Evolutionary conservation across 2,329 filamentous ascomycete genomes (phyloP), one percentile per base, ranked within the genome.

Genomic region (Hortaea werneckii): DNA sequence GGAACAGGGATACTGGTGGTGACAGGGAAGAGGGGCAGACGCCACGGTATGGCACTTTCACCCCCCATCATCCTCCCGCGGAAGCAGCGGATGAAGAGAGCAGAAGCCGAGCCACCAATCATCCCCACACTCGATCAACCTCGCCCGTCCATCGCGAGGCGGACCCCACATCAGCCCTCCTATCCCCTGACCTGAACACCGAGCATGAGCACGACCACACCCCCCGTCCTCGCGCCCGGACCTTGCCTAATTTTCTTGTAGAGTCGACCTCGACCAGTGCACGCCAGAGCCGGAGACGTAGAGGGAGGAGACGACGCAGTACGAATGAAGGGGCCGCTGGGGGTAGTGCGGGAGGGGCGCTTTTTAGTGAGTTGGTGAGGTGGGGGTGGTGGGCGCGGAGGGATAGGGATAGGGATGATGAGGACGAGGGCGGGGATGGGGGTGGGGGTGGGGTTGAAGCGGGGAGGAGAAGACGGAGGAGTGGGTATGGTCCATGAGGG

Each of bases 321-420:
- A 52, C 54, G 32, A 50, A 55, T 39, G 51, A 51, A 26, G 51
- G 58, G 5, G 20, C 20, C 20, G n/a, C n/a, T n/a, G n/a, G n/a
- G n/a, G 20, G 20, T 20, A 20, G 20, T 20, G 20, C 20, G 20
- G 20, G 20, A 20, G 52, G 55, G n/a, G 59, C 59, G 7, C 43
- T 62, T 39, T 62, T 62, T 44, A 57, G 54, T 28, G 58, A 61
- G 42, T 43, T 62, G 47, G 43, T 62, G 28, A 56, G 51, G 39
- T 45, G 46, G 8, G 53, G 56, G 32, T 62, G 59, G 59, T 62
- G 59, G 59, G 45, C 45, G 6, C 51, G 48, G 29, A 52, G 50
- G 44, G 43, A n/a, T n/a, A n/a, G n/a, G n/a, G n/a, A n/a, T n/a
- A n/a, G n/a, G n/a, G n/a, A n/a, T n/a, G n/a, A n/a, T n/a, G n/a